phyloP scores from a whole-genome alignment of 2,329 filamentous ascomycete species.

The Ascochyta lentis region DNA sequence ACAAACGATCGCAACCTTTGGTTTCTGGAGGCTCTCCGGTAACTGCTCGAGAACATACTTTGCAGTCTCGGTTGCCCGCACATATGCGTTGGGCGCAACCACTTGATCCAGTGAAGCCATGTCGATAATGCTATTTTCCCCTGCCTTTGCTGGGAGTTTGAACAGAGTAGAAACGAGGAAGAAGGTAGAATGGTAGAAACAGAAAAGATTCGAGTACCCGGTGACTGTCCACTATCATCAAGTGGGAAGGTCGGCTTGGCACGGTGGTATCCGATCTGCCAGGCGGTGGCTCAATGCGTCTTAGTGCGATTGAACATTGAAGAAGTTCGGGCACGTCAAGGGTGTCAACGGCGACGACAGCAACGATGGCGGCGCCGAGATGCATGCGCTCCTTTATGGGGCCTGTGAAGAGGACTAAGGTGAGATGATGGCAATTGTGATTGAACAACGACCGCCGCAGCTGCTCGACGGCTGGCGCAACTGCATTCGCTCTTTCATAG shows the following conservation, averaged over 20 bases:
- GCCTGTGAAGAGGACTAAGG: constrained; percentile 53
- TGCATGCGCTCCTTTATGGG: constrained; percentile 54
- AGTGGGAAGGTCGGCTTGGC: constrained; percentile 38
- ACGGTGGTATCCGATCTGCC: constrained; percentile 41
- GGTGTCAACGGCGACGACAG: constrained; percentile 22
- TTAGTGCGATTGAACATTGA: constrained; percentile 32
- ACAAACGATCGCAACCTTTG: constrained; percentile 68
- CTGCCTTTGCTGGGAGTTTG: not conserved
- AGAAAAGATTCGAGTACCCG: constrained; percentile 1
- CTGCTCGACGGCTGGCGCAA: not conserved
- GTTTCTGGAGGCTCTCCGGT: constrained; percentile 58
- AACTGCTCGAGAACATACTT: constrained; percentile 58
- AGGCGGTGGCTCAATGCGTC: constrained; percentile 30
- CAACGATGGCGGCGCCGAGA: constrained; percentile 53
- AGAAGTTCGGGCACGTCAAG: constrained; percentile 24
- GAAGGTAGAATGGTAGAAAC: not conserved
- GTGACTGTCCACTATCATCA: constrained; percentile 28
- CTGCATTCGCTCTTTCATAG: not conserved
- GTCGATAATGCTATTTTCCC: not conserved
- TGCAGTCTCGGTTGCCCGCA: constrained; percentile 58
- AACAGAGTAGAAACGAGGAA: not conserved
- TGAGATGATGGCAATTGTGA: constrained; percentile 24
- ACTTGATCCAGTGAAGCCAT: constrained; percentile 21
- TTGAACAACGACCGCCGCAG: not conserved
- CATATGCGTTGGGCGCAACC: constrained; percentile 47